Base-by-base conservation (phyloP, 768 basidiomycete species). In the Trametes cinnabarina region DNA sequence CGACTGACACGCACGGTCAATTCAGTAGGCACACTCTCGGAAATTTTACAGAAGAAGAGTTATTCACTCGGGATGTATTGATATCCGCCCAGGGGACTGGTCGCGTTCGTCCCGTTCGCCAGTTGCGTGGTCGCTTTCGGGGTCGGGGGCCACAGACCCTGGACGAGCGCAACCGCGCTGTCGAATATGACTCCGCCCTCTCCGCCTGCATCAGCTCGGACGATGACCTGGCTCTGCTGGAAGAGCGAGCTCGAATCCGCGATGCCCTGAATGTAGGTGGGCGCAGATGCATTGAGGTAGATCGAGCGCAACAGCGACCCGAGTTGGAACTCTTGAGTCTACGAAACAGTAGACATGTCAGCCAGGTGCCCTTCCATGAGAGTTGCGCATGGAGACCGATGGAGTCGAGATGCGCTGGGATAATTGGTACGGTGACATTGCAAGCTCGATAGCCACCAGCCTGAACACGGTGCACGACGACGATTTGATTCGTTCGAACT, bases 101-200 rank as follows among this genome's bases (percentile, higher is more conserved):
- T 68, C 55, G 90, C 70, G 11, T 70, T 79, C 2, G 85, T 77
- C 2, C 85, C 83, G 65, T 92, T 86, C 1, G 88, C 85, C n/a
- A 91, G 74, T 0, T 79, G 81, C 14, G 76, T 81, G 19, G 73
- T 81, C 47, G 79, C 80, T 22, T 68, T 63, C 14, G 62, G 25
- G 4, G 77, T 81, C 2, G 74, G 70, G 2, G 87, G 88, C 73
- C 80, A 86, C 42, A 91, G 67, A 12, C 88, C 89, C 68, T 91
- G 90, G 10, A 86, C 70, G 49, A 90, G 70, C 0, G 89, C 86
- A 23, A 81, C 72, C 10, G 87, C 84, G 4, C 86, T 85, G 63
- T 88, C 82, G 59, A 77, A 77, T 41, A 86, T 84, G n/a, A 87
- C 84, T 34, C 77, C 81, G 17, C 79, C 81, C 71, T 91, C 88